Evolutionary conservation across 2,329 filamentous ascomycete species (phyloP).

Genomic region (Aureobasidium melanogenum): DNA sequence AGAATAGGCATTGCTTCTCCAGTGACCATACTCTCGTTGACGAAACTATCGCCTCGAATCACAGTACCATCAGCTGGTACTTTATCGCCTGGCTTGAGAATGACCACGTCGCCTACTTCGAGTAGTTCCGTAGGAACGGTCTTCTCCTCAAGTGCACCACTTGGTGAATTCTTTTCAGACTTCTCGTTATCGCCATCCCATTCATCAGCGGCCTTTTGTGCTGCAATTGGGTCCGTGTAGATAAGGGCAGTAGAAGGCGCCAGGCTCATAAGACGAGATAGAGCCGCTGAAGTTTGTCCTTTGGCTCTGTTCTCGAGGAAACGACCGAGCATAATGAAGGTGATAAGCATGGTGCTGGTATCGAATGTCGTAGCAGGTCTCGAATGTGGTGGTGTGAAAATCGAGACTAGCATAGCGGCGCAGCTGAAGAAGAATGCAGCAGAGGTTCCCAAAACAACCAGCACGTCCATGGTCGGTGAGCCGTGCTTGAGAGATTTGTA

Average conservation of each 20-base stretch:
- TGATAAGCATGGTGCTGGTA: constrained; percentile 96
- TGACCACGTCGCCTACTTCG: constrained; percentile 85
- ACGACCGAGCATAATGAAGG: constrained; percentile 83
- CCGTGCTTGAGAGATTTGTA: constrained; percentile 86
- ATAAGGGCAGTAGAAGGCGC: constrained; percentile 96
- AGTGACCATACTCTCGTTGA: constrained; percentile 98
- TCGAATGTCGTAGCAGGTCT: constrained; percentile 88
- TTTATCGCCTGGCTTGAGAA: constrained; percentile 90
- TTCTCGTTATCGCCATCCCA: constrained; percentile 50
- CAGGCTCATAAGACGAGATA: constrained; percentile 90
- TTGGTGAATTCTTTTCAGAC: constrained; percentile 34
- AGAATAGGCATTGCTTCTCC: constrained; percentile 93
- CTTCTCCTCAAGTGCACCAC: constrained; percentile 67
- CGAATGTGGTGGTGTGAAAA: constrained; percentile 64
- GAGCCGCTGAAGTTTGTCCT: constrained; percentile 87
- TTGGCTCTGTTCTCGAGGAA: constrained; percentile 93
- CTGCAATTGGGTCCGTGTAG: constrained; percentile 87
- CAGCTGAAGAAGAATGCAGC: constrained; percentile 94
- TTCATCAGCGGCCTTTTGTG: constrained; percentile 75
- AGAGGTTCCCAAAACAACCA: constrained; percentile 88
- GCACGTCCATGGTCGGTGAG: constrained; percentile 94
- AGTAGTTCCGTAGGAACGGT: constrained; percentile 90
- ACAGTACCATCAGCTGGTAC: constrained; percentile 87
- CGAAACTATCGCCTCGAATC: constrained; percentile 81
- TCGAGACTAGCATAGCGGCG: constrained; percentile 74